phyloP scores from a whole-genome alignment of 1,284 basidiomycete genomes.

The Sporisorium scitamineum region DNA sequence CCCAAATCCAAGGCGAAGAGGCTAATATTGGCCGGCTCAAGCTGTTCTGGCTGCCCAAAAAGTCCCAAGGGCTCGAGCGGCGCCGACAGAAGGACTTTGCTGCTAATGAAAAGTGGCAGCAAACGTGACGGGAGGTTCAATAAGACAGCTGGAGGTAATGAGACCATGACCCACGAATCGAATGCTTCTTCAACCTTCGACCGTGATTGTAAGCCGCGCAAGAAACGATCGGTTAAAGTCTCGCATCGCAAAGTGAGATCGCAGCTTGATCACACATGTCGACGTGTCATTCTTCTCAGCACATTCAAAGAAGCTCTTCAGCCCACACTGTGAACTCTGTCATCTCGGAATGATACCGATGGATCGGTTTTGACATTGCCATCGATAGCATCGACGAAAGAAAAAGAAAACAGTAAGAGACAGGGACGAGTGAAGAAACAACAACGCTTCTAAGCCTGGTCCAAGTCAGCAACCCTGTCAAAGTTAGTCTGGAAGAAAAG shows the following conservation, averaged over 20 bases:
- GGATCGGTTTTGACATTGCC: conserved; percentile 1
- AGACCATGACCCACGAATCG: too few species aligned
- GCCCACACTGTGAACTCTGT: neutral
- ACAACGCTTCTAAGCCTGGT: neutral
- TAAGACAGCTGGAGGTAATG: too few species aligned
- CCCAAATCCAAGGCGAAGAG: too few species aligned
- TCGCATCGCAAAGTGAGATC: neutral
- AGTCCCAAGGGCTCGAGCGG: too few species aligned
- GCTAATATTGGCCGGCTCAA: too few species aligned
- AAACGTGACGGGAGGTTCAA: too few species aligned
- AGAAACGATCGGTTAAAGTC: neutral
- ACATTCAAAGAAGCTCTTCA: neutral
- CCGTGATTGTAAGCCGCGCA: too few species aligned
- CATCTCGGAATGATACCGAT: neutral
- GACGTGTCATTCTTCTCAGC: neutral
- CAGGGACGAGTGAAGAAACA: neutral
- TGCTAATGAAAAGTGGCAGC: neutral
- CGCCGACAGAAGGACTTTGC: neutral
- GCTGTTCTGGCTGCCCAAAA: too few species aligned
- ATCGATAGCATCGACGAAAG: neutral
- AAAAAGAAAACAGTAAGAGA: neutral
- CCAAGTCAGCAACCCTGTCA: conserved; percentile 9
- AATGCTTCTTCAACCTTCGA: too few species aligned
- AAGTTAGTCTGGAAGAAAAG: conserved; percentile 38
- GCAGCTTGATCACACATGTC: neutral